These are phyloP conservation scores for Nepenthes alata DNA, from an alignment of 179 eudicot genomes.

Conservation along the genomic window DNA sequence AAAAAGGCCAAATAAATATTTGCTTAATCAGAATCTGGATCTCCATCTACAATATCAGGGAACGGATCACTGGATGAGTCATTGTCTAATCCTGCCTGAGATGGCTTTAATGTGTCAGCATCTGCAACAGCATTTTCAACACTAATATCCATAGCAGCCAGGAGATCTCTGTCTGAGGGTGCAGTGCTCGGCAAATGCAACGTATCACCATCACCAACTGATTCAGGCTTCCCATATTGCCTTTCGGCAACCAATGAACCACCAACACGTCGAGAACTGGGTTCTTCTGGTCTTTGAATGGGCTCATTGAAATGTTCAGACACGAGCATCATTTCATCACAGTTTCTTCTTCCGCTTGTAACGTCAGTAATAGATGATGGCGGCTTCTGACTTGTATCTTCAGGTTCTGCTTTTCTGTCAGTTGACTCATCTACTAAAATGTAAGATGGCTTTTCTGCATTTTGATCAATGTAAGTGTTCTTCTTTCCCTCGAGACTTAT, in stretches of 20 bases:
- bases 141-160: not conserved
- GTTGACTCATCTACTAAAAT: slow-evolving; percentile 1
- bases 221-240: not conserved
- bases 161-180: slow-evolving; percentile 4
- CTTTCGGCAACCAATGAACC: slow-evolving; percentile 6
- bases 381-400: slow-evolving; percentile 10
- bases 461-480: slow-evolving; percentile 11
- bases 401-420: slow-evolving; percentile 5
- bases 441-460: slow-evolving; percentile 11
- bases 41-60: slow-evolving; percentile 77
- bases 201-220: slow-evolving; percentile 1
- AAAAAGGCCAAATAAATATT: too few relatives aligned
- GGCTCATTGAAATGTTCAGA: slow-evolving; percentile 10
- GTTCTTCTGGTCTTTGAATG: slow-evolving; percentile 3
- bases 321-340: slow-evolving; percentile 26
- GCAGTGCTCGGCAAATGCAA: slow-evolving; percentile 3
- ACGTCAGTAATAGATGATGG: not conserved
- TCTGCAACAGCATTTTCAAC: slow-evolving; percentile 1
- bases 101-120: slow-evolving; percentile 10
- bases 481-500: slow-evolving; percentile 6
- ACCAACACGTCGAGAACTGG: not conserved
- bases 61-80: slow-evolving; percentile 32
- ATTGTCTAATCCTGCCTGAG: slow-evolving; percentile 20
- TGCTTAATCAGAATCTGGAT: slow-evolving; percentile 51
- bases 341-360: not conserved